Evolutionary conservation across 148 eudicot genomes (phyloP), one percentile per base, ranked within the genome.

Genomic region (Amaranthus palmeri): DNA sequence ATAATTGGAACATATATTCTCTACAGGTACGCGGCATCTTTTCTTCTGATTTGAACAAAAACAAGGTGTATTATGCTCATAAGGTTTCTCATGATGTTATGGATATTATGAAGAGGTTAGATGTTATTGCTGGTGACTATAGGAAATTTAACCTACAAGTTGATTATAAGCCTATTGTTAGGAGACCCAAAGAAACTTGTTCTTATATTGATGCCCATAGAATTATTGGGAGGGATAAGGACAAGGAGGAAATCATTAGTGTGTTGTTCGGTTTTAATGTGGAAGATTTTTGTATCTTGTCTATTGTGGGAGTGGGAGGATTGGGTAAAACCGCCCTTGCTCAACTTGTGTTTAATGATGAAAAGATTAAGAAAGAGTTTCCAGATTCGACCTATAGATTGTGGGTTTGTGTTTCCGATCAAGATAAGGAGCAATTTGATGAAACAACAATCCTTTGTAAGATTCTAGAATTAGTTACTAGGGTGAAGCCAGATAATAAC

Each of bases 271-370:
- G 57, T 61, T 18, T 47, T 6, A 15, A 44, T 54, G 41, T 10
- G 7, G 67, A 17, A 5, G 42, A 77, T 77, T 4, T 71, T 17
- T 17, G 64, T 12, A 15, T 55, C 52, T 43, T 77, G 14, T 12
- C 15, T 65, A 65, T 78, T 4, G 81, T 78, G 4, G 81, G 81
- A 3, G 65, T 78, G 1, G 76, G 82, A 57, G 82, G 82, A 5
- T 57, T 74, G 17, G 82, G 82, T 6, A 79, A 79, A 60, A 79
- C 82, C 7, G 13, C 78, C 7, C 75, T 79, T 8, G 78, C 75
- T 0, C 76, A 71, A 15, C 74, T 74, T 57, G 72, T 79, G 25
- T 70, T 7, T 14, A 49, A 70, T 52, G 68, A 79, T 41, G 36
- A 61, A 8, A 54, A 18, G 63, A 55, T 75, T 17, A 2, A 17